Evolutionary conservation across 768 basidiomycete species (phyloP), one percentile per base, ranked within the genome.

Genomic region (Boletus subcaerulescens): DNA sequence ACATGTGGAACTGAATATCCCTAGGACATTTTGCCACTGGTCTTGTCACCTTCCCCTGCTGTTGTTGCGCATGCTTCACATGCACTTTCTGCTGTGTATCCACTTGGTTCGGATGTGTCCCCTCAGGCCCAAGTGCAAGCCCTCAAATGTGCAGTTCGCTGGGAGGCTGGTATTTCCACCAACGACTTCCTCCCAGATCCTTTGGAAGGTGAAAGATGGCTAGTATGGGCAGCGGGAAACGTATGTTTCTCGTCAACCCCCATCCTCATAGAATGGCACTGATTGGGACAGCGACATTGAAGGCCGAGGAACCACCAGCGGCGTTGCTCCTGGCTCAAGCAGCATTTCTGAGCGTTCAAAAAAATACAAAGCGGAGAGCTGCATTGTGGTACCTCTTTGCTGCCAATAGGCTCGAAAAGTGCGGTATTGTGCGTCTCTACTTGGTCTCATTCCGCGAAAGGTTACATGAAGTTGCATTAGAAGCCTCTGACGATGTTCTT

Each of bases 401-500:
- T 42, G 91, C 91, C 1, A 88, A 81, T 53, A 75, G 83, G 55
- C 72, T 93, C 31, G 91, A 93, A 67, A 93, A 89, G 71, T 87
- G 85, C 60, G 91, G 91, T 20, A 85, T 91, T 60, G 91, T 93
- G 58, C 60, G 90, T 77, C 22, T 32, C 45, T 57, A n/a, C 44
- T 48, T 48, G 33, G 45, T 55, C 53, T 52, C 45, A 55, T 31
- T 14, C 35, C 20, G 26, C 33, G 35, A 38, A 47, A 33, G 43
- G 38, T 60, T 18, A 51, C 17, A 57, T 36, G 2, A 50, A 40
- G 18, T 47, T 42, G 13, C 41, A 45, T 53, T 41, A 93, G 91
- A 93, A 91, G 88, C 85, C 89, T 0, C 65, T 93, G 51, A 92
- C 91, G 3, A 86, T 90, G 79, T 83, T 89, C 66, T 88, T 93